Evolutionary conservation across 345 rosid genomes (phyloP), one percentile per base, ranked within the genome.

Genomic region (Melaleuca quinquenervia): DNA sequence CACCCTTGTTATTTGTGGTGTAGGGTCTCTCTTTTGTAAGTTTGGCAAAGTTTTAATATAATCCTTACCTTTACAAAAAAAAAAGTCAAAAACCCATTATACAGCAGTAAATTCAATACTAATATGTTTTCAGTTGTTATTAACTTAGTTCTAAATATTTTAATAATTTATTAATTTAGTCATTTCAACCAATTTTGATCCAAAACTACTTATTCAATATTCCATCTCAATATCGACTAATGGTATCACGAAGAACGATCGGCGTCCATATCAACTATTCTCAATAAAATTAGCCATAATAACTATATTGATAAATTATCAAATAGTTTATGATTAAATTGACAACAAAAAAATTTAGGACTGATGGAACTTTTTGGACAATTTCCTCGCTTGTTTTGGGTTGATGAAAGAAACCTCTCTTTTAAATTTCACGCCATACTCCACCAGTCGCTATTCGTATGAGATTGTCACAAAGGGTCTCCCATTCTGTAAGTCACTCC

Each of bases 161-260:
- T n/a, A 16, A 58, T 0, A 0, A 58, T 58, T 58, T 6, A 1
- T 6, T 4, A n/a, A 58, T n/a, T 58, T 58, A 58, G 32, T 58
- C 29, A 11, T n/a, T n/a, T 16, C 0, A 6, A 0, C 16, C 36
- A 0, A 58, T 58, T n/a, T 58, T 58, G 70, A 8, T 8, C 7
- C 8, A 0, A 6, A 58, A 3, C 13, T 1, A 13, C 1, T 51
- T 0, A 51, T 6, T 1, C 6, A 5, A 16, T 0, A 0, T 1
- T 58, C 16, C 36, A 58, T 32, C 5, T 58, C 8, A 0, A 1
- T 58, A 13, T 8, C 1, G 0, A 58, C 2, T 0, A 0, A 1
- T 7, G 14, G 14, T n/a, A 8, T 8, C 8, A 58, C 0, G 0
- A 12, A 58, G 3, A 3, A 58, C 0, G n/a, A 0, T 11, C 32